A percentile compares a stretch with the other conserved stretches of the same genome.
Evolutionary conservation across 768 basidiomycete genomes (phyloP).

Genomic region (Boletus pseudo-olivaceus): DNA sequence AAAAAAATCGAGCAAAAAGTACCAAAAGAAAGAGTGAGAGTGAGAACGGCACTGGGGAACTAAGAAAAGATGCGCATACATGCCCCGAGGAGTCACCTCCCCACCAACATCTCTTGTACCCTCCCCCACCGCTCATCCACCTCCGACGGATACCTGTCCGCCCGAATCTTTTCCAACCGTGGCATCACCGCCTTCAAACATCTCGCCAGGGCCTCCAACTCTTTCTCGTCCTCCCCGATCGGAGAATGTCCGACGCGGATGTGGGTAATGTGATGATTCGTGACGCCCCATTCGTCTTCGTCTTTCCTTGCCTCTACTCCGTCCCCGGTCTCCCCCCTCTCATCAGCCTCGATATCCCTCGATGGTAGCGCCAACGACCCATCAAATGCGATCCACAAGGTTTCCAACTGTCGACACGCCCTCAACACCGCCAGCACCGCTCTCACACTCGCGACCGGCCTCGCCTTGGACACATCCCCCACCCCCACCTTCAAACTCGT

Average conservation of each 20-base stretch:
- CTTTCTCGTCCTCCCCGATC: conserved; percentile 12
- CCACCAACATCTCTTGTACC: conserved; percentile 10
- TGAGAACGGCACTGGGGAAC: neutral
- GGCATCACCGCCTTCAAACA: conserved; percentile 23
- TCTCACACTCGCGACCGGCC: conserved; percentile 15
- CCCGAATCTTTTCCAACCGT: conserved; percentile 17
- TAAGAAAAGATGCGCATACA: neutral
- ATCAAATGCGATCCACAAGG: conserved; percentile 22
- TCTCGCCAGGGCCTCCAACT: conserved; percentile 5
- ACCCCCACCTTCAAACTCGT: conserved; percentile 20
- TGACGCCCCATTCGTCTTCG: conserved; percentile 13
- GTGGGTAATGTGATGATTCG: conserved; percentile 14
- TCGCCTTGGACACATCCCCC: conserved; percentile 14
- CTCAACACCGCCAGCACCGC: conserved; percentile 21
- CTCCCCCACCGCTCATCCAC: conserved; percentile 11
- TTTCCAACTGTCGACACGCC: conserved; percentile 17
- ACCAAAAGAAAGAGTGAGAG: neutral
- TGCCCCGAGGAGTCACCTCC: neutral
- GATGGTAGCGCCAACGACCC: conserved; percentile 6
- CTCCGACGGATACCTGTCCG: conserved; percentile 13
- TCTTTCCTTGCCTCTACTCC: neutral
- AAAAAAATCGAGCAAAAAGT: too few relatives aligned
- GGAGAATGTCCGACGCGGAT: conserved; percentile 24
- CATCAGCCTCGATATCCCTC: neutral
- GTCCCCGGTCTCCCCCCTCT: neutral